phyloP scores from a whole-genome alignment of 2,329 filamentous ascomycete species.

The Colletotrichum gigasporum region DNA sequence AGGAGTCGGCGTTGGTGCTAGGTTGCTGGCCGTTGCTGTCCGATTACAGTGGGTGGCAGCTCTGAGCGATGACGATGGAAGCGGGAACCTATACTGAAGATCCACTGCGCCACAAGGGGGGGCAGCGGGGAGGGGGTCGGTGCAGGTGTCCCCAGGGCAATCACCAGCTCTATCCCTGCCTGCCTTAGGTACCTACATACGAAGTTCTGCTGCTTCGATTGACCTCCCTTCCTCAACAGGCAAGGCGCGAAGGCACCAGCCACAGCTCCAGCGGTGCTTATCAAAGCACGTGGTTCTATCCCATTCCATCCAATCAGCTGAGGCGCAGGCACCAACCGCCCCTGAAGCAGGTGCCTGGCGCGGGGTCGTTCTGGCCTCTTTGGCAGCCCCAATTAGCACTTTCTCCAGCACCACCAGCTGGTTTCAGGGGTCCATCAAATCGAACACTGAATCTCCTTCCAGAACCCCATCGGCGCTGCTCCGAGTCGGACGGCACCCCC shows the following conservation, averaged over 20 bases:
- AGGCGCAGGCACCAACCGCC: background rate
- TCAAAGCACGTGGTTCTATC: background rate
- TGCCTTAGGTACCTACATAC: too few relatives aligned
- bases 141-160: slow-evolving; percentile 15
- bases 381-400: too few relatives aligned
- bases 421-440: slow-evolving; percentile 29
- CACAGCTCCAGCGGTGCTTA: slow-evolving; percentile 5
- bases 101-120: slow-evolving; percentile 28
- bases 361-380: slow-evolving; percentile 22
- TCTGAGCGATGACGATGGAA: slow-evolving; percentile 26
- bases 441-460: slow-evolving; percentile 23
- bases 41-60: background rate
- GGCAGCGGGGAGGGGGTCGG: slow-evolving; percentile 1
- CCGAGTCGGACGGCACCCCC: slow-evolving; percentile 16
- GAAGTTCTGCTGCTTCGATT: slow-evolving; percentile 24
- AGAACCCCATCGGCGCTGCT: slow-evolving; percentile 14
- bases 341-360: background rate
- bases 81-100: slow-evolving; percentile 26
- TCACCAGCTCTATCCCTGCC: slow-evolving; percentile 27
- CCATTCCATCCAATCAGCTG: background rate
- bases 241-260: background rate
- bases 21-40: background rate
- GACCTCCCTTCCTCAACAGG: slow-evolving; percentile 7
- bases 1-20: background rate
- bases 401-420: background rate